Conservation (phyloP, 2,329 filamentous ascomycete genomes). For the Colletotrichum neosansevieriae region DNA sequence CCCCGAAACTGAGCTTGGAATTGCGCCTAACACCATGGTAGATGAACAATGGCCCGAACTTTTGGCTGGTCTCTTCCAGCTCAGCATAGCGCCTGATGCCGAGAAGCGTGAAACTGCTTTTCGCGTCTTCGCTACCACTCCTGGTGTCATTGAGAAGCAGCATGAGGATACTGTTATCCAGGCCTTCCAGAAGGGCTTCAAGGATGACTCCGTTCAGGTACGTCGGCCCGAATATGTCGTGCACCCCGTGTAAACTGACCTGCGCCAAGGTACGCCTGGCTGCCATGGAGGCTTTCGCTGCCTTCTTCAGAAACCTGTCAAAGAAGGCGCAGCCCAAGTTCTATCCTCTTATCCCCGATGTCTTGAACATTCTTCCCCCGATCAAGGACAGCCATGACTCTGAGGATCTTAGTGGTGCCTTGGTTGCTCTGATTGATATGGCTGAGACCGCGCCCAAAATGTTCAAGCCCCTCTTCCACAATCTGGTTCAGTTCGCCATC, state of each 20-base stretch:
- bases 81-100: constrained; percentile 86
- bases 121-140: constrained; percentile 94
- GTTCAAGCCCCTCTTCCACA: constrained; percentile 96
- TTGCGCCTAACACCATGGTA: constrained; percentile 51
- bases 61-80: constrained; percentile 85
- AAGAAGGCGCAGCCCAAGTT: constrained; percentile 94
- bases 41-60: constrained; percentile 92
- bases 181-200: constrained; percentile 92
- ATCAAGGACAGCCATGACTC: constrained; percentile 93
- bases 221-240: neutral
- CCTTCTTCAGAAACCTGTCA: constrained; percentile 91
- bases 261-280: constrained; percentile 80
- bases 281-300: constrained; percentile 95
- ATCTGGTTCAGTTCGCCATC: constrained; percentile 91
- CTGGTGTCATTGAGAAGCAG: constrained; percentile 94
- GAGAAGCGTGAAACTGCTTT: constrained; percentile 93
- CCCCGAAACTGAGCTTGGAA: neutral
- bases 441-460: constrained; percentile 96
- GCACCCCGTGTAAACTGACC: neutral
- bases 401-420: constrained; percentile 89
- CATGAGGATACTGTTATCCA: constrained; percentile 90
- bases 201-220: constrained; percentile 85
- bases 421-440: constrained; percentile 92
- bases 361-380: constrained; percentile 93
- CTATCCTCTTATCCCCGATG: constrained; percentile 86